Evolutionary conservation across 345 rosid species (phyloP).

Genomic region (Raphanus sativus): DNA sequence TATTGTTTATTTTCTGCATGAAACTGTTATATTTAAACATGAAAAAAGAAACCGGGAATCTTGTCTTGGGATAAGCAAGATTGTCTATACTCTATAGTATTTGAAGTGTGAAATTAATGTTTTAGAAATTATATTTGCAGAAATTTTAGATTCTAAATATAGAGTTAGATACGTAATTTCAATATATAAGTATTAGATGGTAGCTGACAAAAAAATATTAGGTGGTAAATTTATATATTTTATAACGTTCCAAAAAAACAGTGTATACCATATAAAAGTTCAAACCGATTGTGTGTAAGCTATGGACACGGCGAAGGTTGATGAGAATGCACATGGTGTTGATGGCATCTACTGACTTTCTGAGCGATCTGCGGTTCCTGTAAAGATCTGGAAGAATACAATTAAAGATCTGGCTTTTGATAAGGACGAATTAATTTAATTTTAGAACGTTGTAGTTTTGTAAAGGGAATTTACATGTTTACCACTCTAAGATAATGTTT

Average conservation of each 20-base stretch:
- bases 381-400: constrained; percentile 32
- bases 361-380: constrained; percentile 40
- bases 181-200: not conserved
- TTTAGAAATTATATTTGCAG: constrained; percentile 13
- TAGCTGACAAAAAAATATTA: not conserved
- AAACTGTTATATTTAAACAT: not conserved
- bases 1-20: not conserved
- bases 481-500: not conserved
- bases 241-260: not conserved
- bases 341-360: constrained; percentile 26
- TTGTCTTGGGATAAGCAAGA: constrained; percentile 36
- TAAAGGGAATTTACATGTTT: not conserved
- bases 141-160: constrained; percentile 22
- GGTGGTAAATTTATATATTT: not conserved
- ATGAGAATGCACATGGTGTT: constrained; percentile 36
- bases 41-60: constrained; percentile 23
- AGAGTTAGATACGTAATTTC: not conserved
- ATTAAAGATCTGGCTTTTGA: not conserved
- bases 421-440: not conserved
- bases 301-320: constrained; percentile 34
- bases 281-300: constrained; percentile 24
- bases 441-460: constrained; percentile 25
- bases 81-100: constrained; percentile 10
- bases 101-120: constrained; percentile 11
- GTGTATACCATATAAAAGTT: not conserved